Evolutionary conservation across 805 yeast genomes (phyloP).

Genomic region (Candida caryicola): DNA sequence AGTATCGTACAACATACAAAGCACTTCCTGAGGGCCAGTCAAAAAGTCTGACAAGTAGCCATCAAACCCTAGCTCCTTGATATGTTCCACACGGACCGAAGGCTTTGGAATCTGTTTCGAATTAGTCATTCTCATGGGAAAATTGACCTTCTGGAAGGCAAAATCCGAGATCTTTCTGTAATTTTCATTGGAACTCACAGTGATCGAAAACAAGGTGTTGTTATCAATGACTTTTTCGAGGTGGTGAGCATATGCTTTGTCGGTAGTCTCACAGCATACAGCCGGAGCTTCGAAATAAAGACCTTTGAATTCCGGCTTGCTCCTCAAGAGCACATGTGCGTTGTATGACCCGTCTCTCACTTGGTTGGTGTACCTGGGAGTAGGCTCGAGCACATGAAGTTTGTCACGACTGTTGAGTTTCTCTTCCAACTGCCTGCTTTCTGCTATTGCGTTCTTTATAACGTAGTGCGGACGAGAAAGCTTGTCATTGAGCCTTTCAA

Average conservation of each 20-base stretch:
- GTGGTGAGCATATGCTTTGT: conserved; percentile 48
- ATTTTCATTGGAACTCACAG: conserved; percentile 53
- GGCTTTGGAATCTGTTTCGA: conserved; percentile 16
- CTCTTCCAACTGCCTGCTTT: conserved; percentile 13
- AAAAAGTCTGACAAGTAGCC: conserved; percentile 73
- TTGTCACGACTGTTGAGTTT: conserved; percentile 48
- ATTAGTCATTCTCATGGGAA: conserved; percentile 54
- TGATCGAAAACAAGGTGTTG: conserved; percentile 58
- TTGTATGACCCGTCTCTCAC: conserved; percentile 40
- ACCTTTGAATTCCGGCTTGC: conserved; percentile 33
- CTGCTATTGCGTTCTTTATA: conserved; percentile 11
- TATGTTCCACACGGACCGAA: conserved; percentile 24
- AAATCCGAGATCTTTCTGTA: conserved; percentile 43
- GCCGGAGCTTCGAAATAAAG: conserved; percentile 73
- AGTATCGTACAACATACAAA: conserved; percentile 65
- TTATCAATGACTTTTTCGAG: conserved; percentile 56
- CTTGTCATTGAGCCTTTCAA: conserved; percentile 10
- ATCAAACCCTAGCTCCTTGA: conserved; percentile 65
- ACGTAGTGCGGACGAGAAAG: conserved; percentile 6
- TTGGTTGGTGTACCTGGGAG: conserved; percentile 27
- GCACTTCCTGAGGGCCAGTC: conserved; percentile 68
- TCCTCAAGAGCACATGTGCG: conserved; percentile 41
- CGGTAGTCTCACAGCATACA: conserved; percentile 55
- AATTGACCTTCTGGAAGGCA: conserved; percentile 40
- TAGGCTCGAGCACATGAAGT: conserved; percentile 42